phyloP scores from a whole-genome alignment of 2,329 filamentous ascomycete species.

The Claviceps fusiformis region DNA sequence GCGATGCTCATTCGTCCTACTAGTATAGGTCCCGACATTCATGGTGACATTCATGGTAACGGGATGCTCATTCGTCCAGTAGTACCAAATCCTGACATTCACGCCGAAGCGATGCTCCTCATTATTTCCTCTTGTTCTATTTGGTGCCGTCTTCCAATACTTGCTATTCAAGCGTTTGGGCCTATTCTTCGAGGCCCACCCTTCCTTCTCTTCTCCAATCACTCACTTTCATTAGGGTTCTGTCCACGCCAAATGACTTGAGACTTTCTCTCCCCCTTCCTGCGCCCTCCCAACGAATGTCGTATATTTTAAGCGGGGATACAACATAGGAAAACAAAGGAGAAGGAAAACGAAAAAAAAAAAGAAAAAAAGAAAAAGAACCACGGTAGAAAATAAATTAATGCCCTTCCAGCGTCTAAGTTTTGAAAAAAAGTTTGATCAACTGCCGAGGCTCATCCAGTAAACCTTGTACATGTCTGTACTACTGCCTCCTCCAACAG shows the following conservation, averaged over 20 bases:
- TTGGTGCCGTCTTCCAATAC: conserved; percentile 11
- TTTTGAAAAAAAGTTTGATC: background rate
- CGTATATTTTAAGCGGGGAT: background rate
- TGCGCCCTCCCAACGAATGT: background rate
- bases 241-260: background rate
- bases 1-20: no score
- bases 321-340: background rate
- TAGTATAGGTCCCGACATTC: no score
- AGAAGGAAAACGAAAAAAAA: background rate
- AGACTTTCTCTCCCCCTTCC: background rate
- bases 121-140: conserved; percentile 13
- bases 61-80: no score
- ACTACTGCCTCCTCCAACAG: background rate
- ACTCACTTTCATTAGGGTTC: conserved; percentile 1
- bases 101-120: conserved; percentile 4
- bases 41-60: no score
- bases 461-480: conserved; percentile 2
- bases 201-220: background rate
- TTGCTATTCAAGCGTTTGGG: conserved; percentile 15
- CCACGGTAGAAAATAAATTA: conserved; percentile 2
- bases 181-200: conserved; percentile 5
- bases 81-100: background rate
- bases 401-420: conserved; percentile 4
- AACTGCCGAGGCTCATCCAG: conserved; percentile 1
- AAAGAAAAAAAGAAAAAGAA: background rate